These are phyloP conservation scores for Russula compacta DNA, from an alignment of 768 basidiomycete species.

Conservation along the genomic window DNA sequence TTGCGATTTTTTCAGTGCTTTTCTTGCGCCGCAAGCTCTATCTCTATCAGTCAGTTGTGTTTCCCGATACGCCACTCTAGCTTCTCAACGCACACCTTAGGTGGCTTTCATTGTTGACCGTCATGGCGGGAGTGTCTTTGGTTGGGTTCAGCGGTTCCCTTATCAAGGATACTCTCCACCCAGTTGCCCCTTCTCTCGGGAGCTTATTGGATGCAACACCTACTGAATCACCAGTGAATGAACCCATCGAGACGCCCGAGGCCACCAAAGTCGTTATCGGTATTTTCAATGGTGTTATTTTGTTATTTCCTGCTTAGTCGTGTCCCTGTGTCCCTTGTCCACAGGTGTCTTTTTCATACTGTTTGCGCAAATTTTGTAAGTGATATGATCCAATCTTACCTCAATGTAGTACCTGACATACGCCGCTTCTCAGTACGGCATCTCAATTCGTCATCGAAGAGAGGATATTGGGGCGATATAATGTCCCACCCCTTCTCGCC, in stretches of 20 bases:
- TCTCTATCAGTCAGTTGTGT: constrained; percentile 64
- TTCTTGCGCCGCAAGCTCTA: constrained; percentile 82
- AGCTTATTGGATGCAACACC: constrained; percentile 21
- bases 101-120: constrained; percentile 85
- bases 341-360: constrained; percentile 84
- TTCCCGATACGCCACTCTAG: constrained; percentile 1
- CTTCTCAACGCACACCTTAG: constrained; percentile 30
- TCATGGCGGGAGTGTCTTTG: constrained; percentile 74
- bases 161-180: constrained; percentile 62
- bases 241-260: constrained; percentile 47
- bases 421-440: constrained; percentile 51
- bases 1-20: constrained; percentile 82
- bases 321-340: constrained; percentile 17
- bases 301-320: constrained; percentile 17
- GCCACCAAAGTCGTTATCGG: constrained; percentile 68
- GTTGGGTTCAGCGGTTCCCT: constrained; percentile 89
- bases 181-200: constrained; percentile 29
- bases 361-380: constrained; percentile 92
- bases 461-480: constrained; percentile 85
- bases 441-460: constrained; percentile 94
- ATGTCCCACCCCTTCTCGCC: constrained; percentile 81
- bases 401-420: background rate
- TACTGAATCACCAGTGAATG: constrained; percentile 31
- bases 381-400: constrained; percentile 15
- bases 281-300: constrained; percentile 29